Evolutionary conservation across 805 yeast species (phyloP).

Genomic region (Yamadazyma scolyti): DNA sequence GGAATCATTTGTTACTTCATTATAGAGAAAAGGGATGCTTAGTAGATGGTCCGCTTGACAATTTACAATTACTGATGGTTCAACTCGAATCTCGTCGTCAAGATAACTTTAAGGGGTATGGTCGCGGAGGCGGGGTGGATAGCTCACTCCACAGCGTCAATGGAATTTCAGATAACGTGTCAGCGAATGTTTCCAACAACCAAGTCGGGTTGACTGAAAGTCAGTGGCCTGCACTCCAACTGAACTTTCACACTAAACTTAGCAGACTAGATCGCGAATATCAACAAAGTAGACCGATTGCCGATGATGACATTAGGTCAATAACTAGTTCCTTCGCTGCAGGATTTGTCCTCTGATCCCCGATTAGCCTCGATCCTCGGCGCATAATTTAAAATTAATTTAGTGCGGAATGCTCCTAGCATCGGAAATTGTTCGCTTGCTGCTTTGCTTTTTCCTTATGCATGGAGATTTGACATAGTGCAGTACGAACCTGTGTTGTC

Average conservation of each 20-base stretch:
- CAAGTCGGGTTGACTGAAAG: conserved; percentile 1
- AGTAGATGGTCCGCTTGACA: conserved; percentile 86
- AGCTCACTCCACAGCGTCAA: background rate
- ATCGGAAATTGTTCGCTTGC: too few species aligned
- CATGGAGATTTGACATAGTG: too few species aligned
- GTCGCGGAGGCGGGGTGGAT: too few species aligned
- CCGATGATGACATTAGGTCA: conserved; percentile 33
- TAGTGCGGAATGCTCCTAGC: too few species aligned
- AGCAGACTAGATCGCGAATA: conserved; percentile 13
- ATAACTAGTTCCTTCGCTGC: conserved; percentile 39
- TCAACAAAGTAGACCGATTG: background rate
- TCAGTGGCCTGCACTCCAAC: conserved; percentile 30
- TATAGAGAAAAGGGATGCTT: conserved; percentile 81
- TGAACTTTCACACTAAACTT: conserved; percentile 32
- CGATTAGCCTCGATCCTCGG: too few species aligned
- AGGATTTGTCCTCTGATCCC: too few species aligned
- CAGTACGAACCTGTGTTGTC: too few species aligned
- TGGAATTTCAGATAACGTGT: background rate
- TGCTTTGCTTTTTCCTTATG: too few species aligned
- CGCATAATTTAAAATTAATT: too few species aligned
- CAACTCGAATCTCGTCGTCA: too few species aligned
- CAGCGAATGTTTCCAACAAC: conserved; percentile 2
- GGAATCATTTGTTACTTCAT: conserved; percentile 76
- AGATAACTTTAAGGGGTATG: too few species aligned
- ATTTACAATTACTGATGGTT: conserved; percentile 67